Base-by-base conservation (phyloP, 2,329 filamentous ascomycete species). In the Cercospora sp. region DNA sequence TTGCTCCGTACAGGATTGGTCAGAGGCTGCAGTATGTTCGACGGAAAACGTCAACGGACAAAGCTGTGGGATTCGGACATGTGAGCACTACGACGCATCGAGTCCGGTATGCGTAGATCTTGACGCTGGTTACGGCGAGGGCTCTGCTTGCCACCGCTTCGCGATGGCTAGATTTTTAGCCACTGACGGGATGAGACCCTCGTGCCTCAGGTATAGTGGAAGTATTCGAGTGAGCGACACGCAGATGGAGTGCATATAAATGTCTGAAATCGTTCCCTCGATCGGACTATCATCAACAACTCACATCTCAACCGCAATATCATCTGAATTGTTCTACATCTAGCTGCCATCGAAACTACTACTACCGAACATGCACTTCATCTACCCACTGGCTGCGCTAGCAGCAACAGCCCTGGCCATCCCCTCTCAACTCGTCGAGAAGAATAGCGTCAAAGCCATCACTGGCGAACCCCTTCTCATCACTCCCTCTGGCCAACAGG, bases 11-110 rank as follows among this genome's bases (percentile, higher is more conserved):
- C 51, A 58, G 62, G 33, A 64, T 64, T 64, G 62, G 62, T 64
- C 62, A 59, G 51, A 45, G 31, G 51, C 31, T 58, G 33, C 31
- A 33, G 51, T n/a, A 10, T 28, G 51, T 30, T 58, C 30, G 62
- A 64, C 62, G 31, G 55, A 55, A 57, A 57, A 53, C 48, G 61
- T 53, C 61, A 63, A n/a, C 16, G 18, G 36, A 64, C 62, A 64
- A 64, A 64, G 62, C 33, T 64, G 33, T 7, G 23, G 51, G 16
- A 45, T 45, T 59, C 18, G 31, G 18, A 40, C 30, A 20, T 64
- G 48, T 23, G 51, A 30, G 53, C 31, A 33, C 23, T 33, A 13
- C 51, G 23, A 58, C 53, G 62, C 5, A 64, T 64, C 31, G 31
- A 64, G 62, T 20, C n/a, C 51, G 62, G 62, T 64, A 58, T 63